phyloP scores from a whole-genome alignment of 129 eudicot genomes.

The Rutidosis leptorrhynchoides region DNA sequence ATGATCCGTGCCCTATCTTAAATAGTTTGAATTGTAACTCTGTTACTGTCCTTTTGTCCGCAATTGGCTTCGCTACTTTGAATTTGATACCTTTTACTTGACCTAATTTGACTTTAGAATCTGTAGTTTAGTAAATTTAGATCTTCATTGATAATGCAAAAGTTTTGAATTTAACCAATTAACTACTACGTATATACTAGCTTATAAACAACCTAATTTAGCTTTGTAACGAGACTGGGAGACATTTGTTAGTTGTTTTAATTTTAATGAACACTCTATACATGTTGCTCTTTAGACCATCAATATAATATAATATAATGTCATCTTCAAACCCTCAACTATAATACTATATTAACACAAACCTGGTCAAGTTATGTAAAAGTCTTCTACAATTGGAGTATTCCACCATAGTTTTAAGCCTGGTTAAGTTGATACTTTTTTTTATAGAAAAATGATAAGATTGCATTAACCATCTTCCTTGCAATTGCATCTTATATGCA shows the following conservation, averaged over 20 bases:
- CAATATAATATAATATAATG: too few species aligned
- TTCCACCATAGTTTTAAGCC: not conserved
- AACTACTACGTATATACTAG: too few species aligned
- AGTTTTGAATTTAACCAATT: not conserved
- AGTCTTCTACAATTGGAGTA: not conserved
- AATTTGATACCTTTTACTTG: conserved; percentile 8
- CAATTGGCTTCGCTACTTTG: conserved; percentile 3
- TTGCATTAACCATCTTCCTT: not conserved
- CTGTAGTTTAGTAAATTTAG: not conserved
- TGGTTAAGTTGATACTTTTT: not conserved
- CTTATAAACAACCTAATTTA: conserved; percentile 6
- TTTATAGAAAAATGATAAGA: not conserved
- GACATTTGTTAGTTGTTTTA: conserved; percentile 7
- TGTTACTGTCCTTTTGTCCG: not conserved
- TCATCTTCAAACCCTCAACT: too few species aligned
- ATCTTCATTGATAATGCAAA: not conserved
- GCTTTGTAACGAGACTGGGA: not conserved
- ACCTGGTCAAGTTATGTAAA: not conserved
- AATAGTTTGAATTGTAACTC: not conserved
- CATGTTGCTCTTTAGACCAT: too few species aligned
- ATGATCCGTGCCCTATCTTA: not conserved
- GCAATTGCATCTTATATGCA: conserved; percentile 28
- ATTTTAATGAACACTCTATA: not conserved
- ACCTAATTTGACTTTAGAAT: conserved; percentile 25
- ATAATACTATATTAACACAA: too few species aligned